Base-by-base conservation (phyloP, 176 grass and related monocot genomes). In the Triticum urartu region DNA sequence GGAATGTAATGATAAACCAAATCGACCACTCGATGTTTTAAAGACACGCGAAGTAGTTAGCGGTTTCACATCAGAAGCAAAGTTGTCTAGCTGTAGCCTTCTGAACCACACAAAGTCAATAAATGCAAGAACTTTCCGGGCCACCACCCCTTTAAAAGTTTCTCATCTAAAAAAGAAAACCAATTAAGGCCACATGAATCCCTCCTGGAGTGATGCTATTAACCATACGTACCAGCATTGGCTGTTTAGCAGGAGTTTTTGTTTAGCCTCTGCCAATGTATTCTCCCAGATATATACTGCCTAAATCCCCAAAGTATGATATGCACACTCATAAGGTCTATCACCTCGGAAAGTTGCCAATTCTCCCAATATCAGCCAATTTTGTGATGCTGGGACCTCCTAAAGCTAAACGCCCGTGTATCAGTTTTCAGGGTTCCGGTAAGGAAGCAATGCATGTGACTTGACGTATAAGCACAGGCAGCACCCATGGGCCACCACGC, bases 61-160 rank as follows among this genome's bases (percentile, higher is more conserved):
- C 32, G 58, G 32, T 83, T 71, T 39, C 15, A 66, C 33, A 72
- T 79, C 89, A 87, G 35, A 79, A 36, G 59, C 34, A 90, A 90
- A 86, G 79, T 4, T 43, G 64, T 7, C 79, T 67, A 58, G 45
- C 43, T 90, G 79, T 86, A 75, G 40, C 50, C 15, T 82, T 90
- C 17, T 72, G 73, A 87, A 68, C 33, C 81, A 39, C 85, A 86
- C 72, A 6, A 68, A 34, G 4, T 43, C 65, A 72, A 79, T 65
- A 64, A 86, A 83, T 67, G 67, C 67, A 74, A 78, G 34, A 40
- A 67, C 45, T 60, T 79, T 83, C 56, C 10, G 17, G 22, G 26
- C 43, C 5, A 59, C 33, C 8, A 48, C 18, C 33, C 24, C 18
- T 65, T 47, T 67, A 35, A 73, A 58, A 36, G 22, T 22, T 30